Evolutionary conservation across 2,329 filamentous ascomycete genomes (phyloP).

Genomic region (Aspergillus novofumigatus): DNA sequence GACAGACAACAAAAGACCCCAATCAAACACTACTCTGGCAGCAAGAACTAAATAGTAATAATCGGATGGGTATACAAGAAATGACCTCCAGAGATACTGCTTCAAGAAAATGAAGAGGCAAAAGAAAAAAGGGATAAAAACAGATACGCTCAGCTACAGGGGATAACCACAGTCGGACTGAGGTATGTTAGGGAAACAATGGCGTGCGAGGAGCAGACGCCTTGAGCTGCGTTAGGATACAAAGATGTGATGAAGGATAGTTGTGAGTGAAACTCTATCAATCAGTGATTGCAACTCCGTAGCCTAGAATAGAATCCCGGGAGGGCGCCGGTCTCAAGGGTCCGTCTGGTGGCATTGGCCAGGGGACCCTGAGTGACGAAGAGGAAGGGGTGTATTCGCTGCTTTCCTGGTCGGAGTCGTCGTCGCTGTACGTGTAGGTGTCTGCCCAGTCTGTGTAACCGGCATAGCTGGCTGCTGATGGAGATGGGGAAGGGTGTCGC

Average conservation of each 20-base stretch:
- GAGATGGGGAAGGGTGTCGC: constrained; percentile 4
- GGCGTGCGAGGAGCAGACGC: neutral
- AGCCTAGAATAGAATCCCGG: neutral
- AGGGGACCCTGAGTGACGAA: constrained; percentile 1
- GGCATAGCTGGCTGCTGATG: constrained; percentile 4
- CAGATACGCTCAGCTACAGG: neutral
- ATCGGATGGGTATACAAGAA: constrained; percentile 5
- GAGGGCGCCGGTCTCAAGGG: constrained; percentile 8
- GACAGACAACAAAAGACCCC: neutral
- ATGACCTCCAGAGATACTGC: neutral
- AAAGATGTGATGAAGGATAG: neutral
- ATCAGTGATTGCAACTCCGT: neutral
- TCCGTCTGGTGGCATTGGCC: constrained; percentile 7
- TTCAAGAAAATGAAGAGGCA: neutral
- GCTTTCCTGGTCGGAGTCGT: constrained; percentile 15
- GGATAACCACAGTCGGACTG: neutral
- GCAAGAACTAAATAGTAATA: neutral
- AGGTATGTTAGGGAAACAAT: neutral
- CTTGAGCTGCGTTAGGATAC: neutral
- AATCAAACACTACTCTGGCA: neutral
- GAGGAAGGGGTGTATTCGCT: constrained; percentile 4
- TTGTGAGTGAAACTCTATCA: neutral
- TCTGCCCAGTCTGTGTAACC: constrained; percentile 7
- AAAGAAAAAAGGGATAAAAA: neutral
- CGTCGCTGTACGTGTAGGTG: constrained; percentile 4